Base-by-base conservation (phyloP, 148 eudicot species). In the Amaranthus palmeri region DNA sequence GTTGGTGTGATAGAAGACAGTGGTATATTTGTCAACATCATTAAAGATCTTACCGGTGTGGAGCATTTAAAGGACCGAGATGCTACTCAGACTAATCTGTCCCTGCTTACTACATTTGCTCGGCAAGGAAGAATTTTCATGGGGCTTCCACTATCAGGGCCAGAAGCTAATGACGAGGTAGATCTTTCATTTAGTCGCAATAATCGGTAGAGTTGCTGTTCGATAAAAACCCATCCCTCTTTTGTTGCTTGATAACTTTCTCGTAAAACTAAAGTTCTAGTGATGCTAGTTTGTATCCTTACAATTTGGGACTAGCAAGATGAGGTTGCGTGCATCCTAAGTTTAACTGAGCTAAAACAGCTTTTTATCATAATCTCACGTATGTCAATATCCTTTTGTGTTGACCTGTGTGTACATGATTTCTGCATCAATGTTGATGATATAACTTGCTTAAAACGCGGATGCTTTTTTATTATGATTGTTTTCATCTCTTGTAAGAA, bases 21-120 rank as follows among this genome's bases (percentile, higher is more conserved):
- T 79, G 76, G 92, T 68, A 84, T 95, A 69, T 91, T 95, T 69
- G 71, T 86, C 58, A 95, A 68, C 69, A 85, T 95, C 57, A 83
- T 95, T 25, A 95, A 95, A 85, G 99, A 95, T 80, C 96, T 95
- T 61, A 84, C 97, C 58, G 81, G 89, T 69, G 51, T 66, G 50
- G 99, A 95, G 62, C 93, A 95, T 82, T 73, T 95, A 43, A 95
- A 89, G 89, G 99, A 95, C 76, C 84, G 97, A 75, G 99, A 95
- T 74, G 76, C 89, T 80, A 85, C 97, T 70, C 99, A 91, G 84
- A 86, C 93, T 58, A 95, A 95, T 89, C 81, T 95, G 66, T 95
- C 99, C 10, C 91, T 95, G 76, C 90, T 95, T 71, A 77, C 99
- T 67, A 91, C 96, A 78, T 95, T 95, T 82, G 93, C 93, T 67